phyloP scores from a whole-genome alignment of 352 stramenopile genomes.

The Aphanomyces invadans region DNA sequence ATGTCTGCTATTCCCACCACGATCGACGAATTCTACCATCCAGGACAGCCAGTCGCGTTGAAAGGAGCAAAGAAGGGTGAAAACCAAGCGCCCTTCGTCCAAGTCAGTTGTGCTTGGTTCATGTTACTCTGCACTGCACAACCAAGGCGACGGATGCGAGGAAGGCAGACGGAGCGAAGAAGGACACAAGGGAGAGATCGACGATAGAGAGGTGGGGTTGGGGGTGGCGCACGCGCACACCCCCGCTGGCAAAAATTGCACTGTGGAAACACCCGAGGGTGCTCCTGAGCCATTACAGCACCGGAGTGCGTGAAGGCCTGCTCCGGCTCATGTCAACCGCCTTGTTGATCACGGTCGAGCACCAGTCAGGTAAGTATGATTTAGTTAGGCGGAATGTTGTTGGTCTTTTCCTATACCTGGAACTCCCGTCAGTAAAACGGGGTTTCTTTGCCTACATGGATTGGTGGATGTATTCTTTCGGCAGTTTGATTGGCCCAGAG shows the following conservation, averaged over 20 bases:
- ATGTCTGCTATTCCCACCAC: no score
- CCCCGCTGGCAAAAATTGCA: slow-evolving; percentile 24
- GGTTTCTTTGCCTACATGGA: not conserved
- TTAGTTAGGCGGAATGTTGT: no score
- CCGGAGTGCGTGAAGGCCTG: slow-evolving; percentile 23
- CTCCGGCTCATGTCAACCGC: slow-evolving; percentile 22
- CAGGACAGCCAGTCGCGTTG: no score
- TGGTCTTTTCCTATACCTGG: no score
- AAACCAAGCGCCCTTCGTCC: no score
- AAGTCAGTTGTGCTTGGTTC: no score
- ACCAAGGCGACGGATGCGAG: no score
- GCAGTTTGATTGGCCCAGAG: no score
- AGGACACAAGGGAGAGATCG: not conserved
- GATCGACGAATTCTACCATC: no score
- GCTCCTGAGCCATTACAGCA: slow-evolving; percentile 22
- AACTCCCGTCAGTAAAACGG: not conserved
- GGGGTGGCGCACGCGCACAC: slow-evolving; percentile 22
- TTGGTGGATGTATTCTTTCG: no score
- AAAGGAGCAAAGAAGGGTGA: no score
- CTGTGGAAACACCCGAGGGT: slow-evolving; percentile 19
- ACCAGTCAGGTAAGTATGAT: slow-evolving; percentile 23
- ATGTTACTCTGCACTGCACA: no score
- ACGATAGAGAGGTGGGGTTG: slow-evolving; percentile 8
- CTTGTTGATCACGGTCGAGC: slow-evolving; percentile 18
- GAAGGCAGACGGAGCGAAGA: not conserved